Evolutionary conservation across 495 filamentous ascomycete species (phyloP), one percentile per base, ranked within the genome.

Genomic region (Hyaloscypha finlandica): DNA sequence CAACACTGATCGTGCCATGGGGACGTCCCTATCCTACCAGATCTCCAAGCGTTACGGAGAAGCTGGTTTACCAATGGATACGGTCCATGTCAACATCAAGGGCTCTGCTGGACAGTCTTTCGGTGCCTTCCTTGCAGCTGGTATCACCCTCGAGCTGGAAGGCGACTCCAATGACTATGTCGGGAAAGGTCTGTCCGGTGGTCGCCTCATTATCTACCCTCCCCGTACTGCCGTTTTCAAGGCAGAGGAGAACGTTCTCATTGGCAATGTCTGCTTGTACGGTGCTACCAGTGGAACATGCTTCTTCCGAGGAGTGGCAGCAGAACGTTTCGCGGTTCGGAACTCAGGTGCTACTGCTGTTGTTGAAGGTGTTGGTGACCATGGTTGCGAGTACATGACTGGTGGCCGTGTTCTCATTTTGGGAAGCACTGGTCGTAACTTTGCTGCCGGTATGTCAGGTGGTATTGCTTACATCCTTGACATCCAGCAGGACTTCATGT

Each of bases 361-460:
- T 69, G 94, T 98, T 70, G 95, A 99, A 80, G 95, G 96, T 79
- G 88, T 97, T 62, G 95, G 95, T 83, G 95, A 99, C 77, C 95
- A 99, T 75, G 93, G 94, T 57, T 98, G 94, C 75, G 95, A 99
- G 82, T 99, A 99, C 85, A 99, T 99, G 95, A 99, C 95, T 66
- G 95, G 95, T 74, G 95, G 95, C 74, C 92, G 96, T 75, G 87
- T 98, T 45, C 81, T 99, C 65, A 83, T 96, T 67, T 84, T 99
- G 55, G 95, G 95, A 65, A 87, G 89, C 73, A 97, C 92, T 73
- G 95, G 95, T n/a, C 95, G 95, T 69, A 99, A 99, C 84, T 99
- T 99, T 74, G 95, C 96, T 73, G 95, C 95, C 65, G 95, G 95
- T 82, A 99, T 99, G 95, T 98, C 94, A 73, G 95, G 95, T 72